Conservation (phyloP, 1,139 yeast species). For the Tardiomyces digboiensis region DNA sequence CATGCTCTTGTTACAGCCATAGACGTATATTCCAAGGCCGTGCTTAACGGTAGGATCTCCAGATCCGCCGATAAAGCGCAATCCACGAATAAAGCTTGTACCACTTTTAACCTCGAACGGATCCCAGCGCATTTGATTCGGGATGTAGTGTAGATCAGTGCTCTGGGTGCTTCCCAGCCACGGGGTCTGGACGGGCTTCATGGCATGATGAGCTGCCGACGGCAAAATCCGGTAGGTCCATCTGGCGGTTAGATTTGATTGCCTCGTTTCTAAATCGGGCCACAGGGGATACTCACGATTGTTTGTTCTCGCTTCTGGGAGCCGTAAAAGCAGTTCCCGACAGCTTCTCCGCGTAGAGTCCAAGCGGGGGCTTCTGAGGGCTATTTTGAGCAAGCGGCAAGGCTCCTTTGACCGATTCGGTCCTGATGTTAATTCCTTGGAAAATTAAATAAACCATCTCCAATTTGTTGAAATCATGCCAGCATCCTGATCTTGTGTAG, state of each 20-base stretch:
- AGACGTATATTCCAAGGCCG: slow-evolving; percentile 20
- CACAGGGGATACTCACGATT: slow-evolving; percentile 2
- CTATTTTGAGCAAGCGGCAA: slow-evolving; percentile 18
- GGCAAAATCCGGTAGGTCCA: slow-evolving; percentile 21
- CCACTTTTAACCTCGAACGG: slow-evolving; percentile 17
- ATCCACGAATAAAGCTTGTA: slow-evolving; percentile 17
- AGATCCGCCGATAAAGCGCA: slow-evolving; percentile 21
- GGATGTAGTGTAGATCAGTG: slow-evolving; percentile 14
- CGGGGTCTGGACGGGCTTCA: slow-evolving; percentile 7
- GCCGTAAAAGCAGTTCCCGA: slow-evolving; percentile 24
- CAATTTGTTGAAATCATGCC: too few relatives aligned
- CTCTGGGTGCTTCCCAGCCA: slow-evolving; percentile 5
- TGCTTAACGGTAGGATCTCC: slow-evolving; percentile 21
- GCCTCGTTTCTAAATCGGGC: neutral
- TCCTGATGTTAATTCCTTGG: slow-evolving; percentile 4
- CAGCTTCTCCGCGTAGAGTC: slow-evolving; percentile 22
- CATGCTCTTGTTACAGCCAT: slow-evolving; percentile 15
- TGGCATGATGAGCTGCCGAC: slow-evolving; percentile 16
- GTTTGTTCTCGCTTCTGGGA: slow-evolving; percentile 19
- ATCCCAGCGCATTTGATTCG: slow-evolving; percentile 22
- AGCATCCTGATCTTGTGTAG: too few relatives aligned
- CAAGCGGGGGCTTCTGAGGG: slow-evolving; percentile 18
- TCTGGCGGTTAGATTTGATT: neutral
- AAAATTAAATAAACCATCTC: too few relatives aligned
- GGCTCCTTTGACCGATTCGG: slow-evolving; percentile 19